phyloP scores from a whole-genome alignment of 148 eudicot species.

The Linanthus parryae region DNA sequence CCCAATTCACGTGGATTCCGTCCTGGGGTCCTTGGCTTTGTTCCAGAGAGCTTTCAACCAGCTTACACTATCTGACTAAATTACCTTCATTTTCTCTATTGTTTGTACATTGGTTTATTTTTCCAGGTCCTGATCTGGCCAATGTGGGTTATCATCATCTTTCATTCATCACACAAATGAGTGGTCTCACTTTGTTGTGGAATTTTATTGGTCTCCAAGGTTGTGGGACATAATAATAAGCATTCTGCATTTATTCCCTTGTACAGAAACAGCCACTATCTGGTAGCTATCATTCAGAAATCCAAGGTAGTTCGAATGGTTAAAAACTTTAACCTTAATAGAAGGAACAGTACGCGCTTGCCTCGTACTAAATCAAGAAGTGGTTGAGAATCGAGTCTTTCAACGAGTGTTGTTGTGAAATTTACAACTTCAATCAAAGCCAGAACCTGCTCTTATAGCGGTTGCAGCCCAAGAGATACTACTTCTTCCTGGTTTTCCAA shows the following conservation, averaged over 20 bases:
- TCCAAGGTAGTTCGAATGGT: too few relatives aligned
- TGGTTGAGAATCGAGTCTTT: too few relatives aligned
- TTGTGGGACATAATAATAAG: not conserved
- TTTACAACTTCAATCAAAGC: too few relatives aligned
- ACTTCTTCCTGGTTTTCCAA: too few relatives aligned
- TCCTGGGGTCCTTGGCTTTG: slow-evolving; percentile 10
- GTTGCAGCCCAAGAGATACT: too few relatives aligned
- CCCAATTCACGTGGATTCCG: slow-evolving; percentile 11
- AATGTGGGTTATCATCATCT: not conserved
- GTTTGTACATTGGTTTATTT: slow-evolving; percentile 5
- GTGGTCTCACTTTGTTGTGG: slow-evolving; percentile 4
- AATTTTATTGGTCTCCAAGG: not conserved
- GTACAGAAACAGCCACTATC: not conserved
- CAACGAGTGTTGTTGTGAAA: too few relatives aligned
- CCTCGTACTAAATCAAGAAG: too few relatives aligned
- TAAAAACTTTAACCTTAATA: too few relatives aligned
- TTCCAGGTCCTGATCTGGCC: slow-evolving; percentile 4
- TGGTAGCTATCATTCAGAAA: too few relatives aligned
- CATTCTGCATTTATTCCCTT: not conserved
- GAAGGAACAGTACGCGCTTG: too few relatives aligned
- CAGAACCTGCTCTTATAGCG: too few relatives aligned
- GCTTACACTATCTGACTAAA: too few relatives aligned
- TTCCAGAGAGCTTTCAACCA: slow-evolving; percentile 11
- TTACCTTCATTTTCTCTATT: not conserved
- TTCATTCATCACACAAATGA: not conserved